Evolutionary conservation across 495 filamentous ascomycete genomes (phyloP).

Genomic region (Penicillium paxilli): DNA sequence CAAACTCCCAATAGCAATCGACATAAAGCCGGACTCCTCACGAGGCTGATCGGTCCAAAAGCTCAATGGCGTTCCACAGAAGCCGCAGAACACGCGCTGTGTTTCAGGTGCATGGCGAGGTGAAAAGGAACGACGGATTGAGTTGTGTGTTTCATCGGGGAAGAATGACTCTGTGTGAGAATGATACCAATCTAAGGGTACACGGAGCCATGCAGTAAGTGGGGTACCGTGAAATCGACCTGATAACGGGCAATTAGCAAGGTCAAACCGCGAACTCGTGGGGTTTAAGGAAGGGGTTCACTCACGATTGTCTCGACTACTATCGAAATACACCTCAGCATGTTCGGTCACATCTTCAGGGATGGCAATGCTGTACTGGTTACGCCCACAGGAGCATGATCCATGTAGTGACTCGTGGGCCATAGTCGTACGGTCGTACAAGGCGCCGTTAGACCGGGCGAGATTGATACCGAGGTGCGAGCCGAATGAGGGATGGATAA

Average conservation of each 20-base stretch:
- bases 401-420: conserved; percentile 60
- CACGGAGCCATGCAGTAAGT: conserved; percentile 73
- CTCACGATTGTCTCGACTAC: conserved; percentile 63
- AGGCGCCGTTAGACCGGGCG: background rate
- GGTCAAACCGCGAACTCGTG: conserved; percentile 3
- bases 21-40: conserved; percentile 72
- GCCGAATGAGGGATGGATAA: background rate
- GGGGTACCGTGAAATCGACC: conserved; percentile 68
- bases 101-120: conserved; percentile 56
- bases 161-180: conserved; percentile 70
- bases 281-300: conserved; percentile 9
- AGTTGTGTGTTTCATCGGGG: conserved; percentile 70
- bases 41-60: conserved; percentile 74
- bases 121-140: conserved; percentile 72
- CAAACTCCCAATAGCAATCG: conserved; percentile 72
- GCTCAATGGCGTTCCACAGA: conserved; percentile 79
- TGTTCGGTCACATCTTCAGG: conserved; percentile 54
- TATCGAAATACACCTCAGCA: conserved; percentile 71
- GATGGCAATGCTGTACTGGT: conserved; percentile 72
- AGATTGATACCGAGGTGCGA: background rate
- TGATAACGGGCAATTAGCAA: conserved; percentile 27
- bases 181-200: conserved; percentile 75
- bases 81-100: conserved; percentile 83
- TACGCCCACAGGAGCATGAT: conserved; percentile 82
- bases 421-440: conserved; percentile 25